Percentiles rank a stretch among this genome's conserved stretches.
Evolutionary conservation across 148 eudicot species (phyloP).

Genomic region (Beta vulgaris): DNA sequence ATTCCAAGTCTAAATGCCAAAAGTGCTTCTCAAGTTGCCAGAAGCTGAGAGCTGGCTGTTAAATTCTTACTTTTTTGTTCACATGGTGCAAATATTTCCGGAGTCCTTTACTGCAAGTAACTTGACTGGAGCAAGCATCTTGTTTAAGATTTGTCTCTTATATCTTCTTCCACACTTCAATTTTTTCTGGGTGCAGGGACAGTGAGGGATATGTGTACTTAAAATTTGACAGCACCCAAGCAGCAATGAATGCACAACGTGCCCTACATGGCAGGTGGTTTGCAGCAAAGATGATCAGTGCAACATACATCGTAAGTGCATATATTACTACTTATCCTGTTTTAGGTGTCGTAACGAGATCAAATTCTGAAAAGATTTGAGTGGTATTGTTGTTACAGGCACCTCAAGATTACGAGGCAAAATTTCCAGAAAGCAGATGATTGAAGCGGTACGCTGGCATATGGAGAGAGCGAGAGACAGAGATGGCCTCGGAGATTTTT

Average conservation of each 20-base stretch:
- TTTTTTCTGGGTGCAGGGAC: constrained; percentile 39
- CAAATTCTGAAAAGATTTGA: neutral
- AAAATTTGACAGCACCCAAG: constrained; percentile 57
- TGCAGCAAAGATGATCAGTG: constrained; percentile 96
- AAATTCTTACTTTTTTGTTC: too few relatives aligned
- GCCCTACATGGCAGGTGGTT: constrained; percentile 92
- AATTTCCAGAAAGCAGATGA: constrained; percentile 58
- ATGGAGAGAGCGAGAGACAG: neutral
- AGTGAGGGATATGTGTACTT: constrained; percentile 79
- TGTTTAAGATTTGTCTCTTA: neutral
- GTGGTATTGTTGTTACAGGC: constrained; percentile 38
- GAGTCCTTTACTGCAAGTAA: too few relatives aligned
- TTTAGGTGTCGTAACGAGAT: neutral
- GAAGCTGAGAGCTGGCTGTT: too few relatives aligned
- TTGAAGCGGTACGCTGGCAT: constrained; percentile 1
- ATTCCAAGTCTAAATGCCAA: too few relatives aligned
- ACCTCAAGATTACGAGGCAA: constrained; percentile 58
- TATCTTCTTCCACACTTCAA: neutral
- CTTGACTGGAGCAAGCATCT: neutral
- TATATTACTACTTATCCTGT: neutral
- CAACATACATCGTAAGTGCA: constrained; percentile 64
- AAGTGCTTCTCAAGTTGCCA: too few relatives aligned
- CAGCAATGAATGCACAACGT: constrained; percentile 69
- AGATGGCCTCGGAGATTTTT: neutral
- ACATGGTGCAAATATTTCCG: too few relatives aligned